phyloP scores from a whole-genome alignment of 495 filamentous ascomycete species.

The Penicillium cataractarum region DNA sequence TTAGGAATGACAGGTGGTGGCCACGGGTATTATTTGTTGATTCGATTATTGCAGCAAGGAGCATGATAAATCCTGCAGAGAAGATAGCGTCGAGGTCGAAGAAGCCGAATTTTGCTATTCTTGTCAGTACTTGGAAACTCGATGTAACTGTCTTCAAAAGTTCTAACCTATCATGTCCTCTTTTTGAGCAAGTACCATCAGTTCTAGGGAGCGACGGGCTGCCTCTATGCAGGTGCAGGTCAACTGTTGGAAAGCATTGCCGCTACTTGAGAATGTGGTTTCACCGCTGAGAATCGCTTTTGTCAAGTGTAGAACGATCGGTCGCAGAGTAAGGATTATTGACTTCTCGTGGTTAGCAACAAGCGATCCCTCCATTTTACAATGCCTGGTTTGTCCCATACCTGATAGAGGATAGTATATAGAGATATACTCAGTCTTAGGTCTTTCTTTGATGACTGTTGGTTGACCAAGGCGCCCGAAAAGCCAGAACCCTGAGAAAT shows the following conservation, averaged over 20 bases:
- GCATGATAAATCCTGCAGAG: slow-evolving; percentile 14
- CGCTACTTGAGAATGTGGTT: slow-evolving; percentile 3
- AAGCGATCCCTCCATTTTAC: not conserved
- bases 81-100: slow-evolving; percentile 15
- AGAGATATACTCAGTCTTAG: slow-evolving; percentile 9
- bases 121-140: too few relatives aligned
- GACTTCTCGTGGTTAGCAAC: not conserved
- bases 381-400: not conserved
- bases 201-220: slow-evolving; percentile 9
- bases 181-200: slow-evolving; percentile 4
- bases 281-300: slow-evolving; percentile 8
- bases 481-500: not conserved
- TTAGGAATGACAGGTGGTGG: not conserved
- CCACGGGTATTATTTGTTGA: not conserved
- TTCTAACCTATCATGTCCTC: slow-evolving; percentile 14
- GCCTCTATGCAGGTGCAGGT: slow-evolving; percentile 14
- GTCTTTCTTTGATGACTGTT: slow-evolving; percentile 1
- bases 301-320: slow-evolving; percentile 10
- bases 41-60: slow-evolving; percentile 9
- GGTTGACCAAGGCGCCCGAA: not conserved
- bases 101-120: slow-evolving; percentile 14
- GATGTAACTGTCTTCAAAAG: too few relatives aligned
- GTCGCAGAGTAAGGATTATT: slow-evolving; percentile 11
- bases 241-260: slow-evolving; percentile 4
- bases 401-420: slow-evolving; percentile 11